These are phyloP conservation scores for Colletotrichum shisoi DNA, from an alignment of 2,329 filamentous ascomycete species.

Conservation along the genomic window DNA sequence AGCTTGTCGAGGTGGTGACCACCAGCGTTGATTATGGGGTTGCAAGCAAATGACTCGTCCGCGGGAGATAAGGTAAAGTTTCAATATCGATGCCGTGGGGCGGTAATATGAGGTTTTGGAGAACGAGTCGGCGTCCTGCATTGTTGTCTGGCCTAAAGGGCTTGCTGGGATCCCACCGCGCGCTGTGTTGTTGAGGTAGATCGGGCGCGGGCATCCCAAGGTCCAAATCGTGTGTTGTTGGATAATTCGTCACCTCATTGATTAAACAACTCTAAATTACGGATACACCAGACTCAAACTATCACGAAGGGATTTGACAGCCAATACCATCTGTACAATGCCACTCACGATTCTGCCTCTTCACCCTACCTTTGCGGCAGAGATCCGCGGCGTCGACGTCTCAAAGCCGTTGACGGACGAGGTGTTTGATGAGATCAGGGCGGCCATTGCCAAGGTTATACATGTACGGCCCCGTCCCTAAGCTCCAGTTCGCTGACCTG, in stretches of 20 bases:
- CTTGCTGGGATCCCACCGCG: background rate
- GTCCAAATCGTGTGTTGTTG: no score
- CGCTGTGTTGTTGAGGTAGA: background rate
- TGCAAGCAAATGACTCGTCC: slow-evolving; percentile 20
- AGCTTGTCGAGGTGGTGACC: slow-evolving; percentile 11
- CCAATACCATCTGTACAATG: slow-evolving; percentile 28
- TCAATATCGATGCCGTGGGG: slow-evolving; percentile 20
- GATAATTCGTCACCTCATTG: background rate
- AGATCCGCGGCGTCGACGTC: slow-evolving; percentile 34
- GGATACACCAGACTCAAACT: background rate
- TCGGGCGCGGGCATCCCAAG: background rate
- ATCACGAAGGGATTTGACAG: background rate
- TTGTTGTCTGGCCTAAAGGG: background rate
- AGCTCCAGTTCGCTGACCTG: no score
- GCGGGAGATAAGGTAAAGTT: slow-evolving; percentile 26
- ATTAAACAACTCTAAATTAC: background rate
- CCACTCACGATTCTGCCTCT: slow-evolving; percentile 44
- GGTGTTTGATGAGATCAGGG: slow-evolving; percentile 17
- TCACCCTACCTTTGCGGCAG: slow-evolving; percentile 45
- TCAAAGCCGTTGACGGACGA: slow-evolving; percentile 4
- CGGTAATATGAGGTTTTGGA: slow-evolving; percentile 1
- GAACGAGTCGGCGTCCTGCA: background rate
- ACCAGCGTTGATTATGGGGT: background rate
- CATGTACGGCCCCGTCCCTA: background rate
- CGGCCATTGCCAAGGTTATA: slow-evolving; percentile 31